Conservation (phyloP, 2,329 filamentous ascomycete genomes). For the Fulvia fulva region DNA sequence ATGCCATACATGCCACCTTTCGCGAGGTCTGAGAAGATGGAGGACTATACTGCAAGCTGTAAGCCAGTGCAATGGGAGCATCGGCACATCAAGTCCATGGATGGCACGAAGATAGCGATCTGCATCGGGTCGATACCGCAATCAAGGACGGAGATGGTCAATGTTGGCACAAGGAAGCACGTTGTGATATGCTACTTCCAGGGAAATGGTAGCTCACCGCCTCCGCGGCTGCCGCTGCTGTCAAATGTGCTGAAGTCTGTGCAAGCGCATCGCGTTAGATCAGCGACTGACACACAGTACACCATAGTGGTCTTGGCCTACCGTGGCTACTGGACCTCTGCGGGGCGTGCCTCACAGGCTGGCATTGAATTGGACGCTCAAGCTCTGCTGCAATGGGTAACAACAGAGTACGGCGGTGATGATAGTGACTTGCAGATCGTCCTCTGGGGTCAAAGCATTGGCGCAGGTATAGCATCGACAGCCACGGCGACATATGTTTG, state of each 20-base stretch:
- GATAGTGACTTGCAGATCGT: constrained; percentile 46
- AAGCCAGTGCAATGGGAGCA: constrained; percentile 65
- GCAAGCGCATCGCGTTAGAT: constrained; percentile 17
- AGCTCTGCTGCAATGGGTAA: constrained; percentile 62
- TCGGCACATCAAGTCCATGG: constrained; percentile 55
- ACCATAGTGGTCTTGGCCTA: constrained; percentile 51
- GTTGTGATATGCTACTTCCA: constrained; percentile 48
- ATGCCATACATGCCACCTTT: constrained; percentile 73
- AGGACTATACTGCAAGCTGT: constrained; percentile 59
- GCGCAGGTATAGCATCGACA: constrained; percentile 66
- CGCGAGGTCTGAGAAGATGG: constrained; percentile 61
- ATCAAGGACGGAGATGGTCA: not conserved
- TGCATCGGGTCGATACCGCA: constrained; percentile 44
- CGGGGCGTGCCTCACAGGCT: constrained; percentile 64
- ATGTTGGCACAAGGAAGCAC: constrained; percentile 17
- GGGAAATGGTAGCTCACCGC: constrained; percentile 46
- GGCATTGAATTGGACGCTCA: constrained; percentile 67
- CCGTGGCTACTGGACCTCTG: constrained; percentile 74
- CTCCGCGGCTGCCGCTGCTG: constrained; percentile 45
- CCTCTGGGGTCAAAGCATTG: constrained; percentile 76
- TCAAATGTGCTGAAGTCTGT: constrained; percentile 45
- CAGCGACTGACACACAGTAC: not conserved
- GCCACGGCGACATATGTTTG: constrained; percentile 47
- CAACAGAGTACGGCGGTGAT: constrained; percentile 34
- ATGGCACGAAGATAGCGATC: constrained; percentile 63